Evolutionary conservation across 2,329 filamentous ascomycete species (phyloP), one percentile per base, ranked within the genome.

Genomic region (Stagonosporopsis chrysanthemi): DNA sequence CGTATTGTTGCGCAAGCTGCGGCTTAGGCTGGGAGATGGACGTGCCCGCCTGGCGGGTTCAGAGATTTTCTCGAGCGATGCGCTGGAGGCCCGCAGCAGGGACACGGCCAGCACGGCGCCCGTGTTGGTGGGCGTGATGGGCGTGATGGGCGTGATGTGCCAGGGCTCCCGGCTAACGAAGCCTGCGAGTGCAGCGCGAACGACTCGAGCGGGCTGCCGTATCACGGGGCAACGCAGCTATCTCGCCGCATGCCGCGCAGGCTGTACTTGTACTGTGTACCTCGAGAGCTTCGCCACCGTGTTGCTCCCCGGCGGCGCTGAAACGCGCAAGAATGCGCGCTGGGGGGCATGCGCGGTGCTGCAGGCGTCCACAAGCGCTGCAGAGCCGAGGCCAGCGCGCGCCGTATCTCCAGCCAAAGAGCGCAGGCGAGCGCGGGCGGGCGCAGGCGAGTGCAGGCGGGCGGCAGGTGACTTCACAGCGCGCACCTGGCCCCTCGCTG

Each of bases 241-340:
- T 12, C 8, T 47, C 38, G 48, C 41, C 46, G 45, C 45, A 56
- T 56, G 53, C 47, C 42, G 26, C 36, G 47, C 22, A 19, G 44
- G 35, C 26, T 36, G 52, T 41, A 19, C 19, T 19, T 36, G 52
- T 41, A 19, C 19, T 19, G 19, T 7, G 26, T 11, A 46, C 46
- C n/a, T 51, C 35, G 46, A 46, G 54, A 57, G 54, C 36, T 35
- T 57, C 54, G 54, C 54, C 54, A 57, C 54, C 26, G 47, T 42
- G 47, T 56, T 46, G 47, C 38, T 36, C 38, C 8, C 41, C 12
- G 35, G 31, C 47, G 17, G 47, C 47, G 46, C 50, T 58, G 57
- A 60, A 63, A 63, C 57, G 35, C 14, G 60, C 50, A 56, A 56
- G 57, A 63, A 63, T 53, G 60, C 33, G 52, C 43, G 35, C 44